These are phyloP conservation scores for Endoconidiophora polonica DNA, from an alignment of 2,329 filamentous ascomycete genomes.

Conservation along the genomic window DNA sequence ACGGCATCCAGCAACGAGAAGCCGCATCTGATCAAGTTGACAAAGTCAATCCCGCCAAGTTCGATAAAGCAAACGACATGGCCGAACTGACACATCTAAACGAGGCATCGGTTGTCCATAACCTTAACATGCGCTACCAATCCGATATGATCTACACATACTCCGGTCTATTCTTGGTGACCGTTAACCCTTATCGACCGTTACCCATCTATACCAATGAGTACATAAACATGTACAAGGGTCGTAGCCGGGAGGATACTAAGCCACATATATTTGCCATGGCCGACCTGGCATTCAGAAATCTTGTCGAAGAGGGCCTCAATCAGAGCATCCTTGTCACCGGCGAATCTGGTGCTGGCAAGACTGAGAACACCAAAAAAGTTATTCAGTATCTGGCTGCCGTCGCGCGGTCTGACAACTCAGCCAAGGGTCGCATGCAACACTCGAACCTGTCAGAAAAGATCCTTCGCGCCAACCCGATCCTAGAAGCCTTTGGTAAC, in stretches of 20 bases:
- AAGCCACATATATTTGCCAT: constrained; percentile 96
- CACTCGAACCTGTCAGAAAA: constrained; percentile 87
- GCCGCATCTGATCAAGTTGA: constrained; percentile 77
- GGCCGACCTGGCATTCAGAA: constrained; percentile 91
- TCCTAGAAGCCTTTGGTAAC: constrained; percentile 94
- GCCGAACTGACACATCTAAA: constrained; percentile 95
- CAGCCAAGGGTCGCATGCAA: constrained; percentile 40
- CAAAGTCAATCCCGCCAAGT: constrained; percentile 98
- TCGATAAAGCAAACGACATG: constrained; percentile 99
- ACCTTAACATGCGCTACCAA: constrained; percentile 87
- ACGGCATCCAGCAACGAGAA: constrained; percentile 53
- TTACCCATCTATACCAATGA: constrained; percentile 92
- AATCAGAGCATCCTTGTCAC: constrained; percentile 98
- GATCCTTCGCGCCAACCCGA: constrained; percentile 89
- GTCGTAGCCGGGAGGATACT: constrained; percentile 77
- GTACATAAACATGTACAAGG: constrained; percentile 97
- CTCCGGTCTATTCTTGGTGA: constrained; percentile 89
- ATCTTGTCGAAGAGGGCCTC: constrained; percentile 81
- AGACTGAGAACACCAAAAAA: constrained; percentile 98
- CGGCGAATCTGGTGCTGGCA: constrained; percentile 92
- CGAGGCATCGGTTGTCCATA: constrained; percentile 94
- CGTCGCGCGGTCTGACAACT: constrained; percentile 70
- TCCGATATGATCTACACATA: constrained; percentile 97
- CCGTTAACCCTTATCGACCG: constrained; percentile 90
- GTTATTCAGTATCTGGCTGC: constrained; percentile 97